Percentiles rank a stretch among this genome's conserved stretches.
These are phyloP conservation scores for Vaccinium corymbosum DNA, from an alignment of 148 eudicot genomes.

Conservation along the genomic window DNA sequence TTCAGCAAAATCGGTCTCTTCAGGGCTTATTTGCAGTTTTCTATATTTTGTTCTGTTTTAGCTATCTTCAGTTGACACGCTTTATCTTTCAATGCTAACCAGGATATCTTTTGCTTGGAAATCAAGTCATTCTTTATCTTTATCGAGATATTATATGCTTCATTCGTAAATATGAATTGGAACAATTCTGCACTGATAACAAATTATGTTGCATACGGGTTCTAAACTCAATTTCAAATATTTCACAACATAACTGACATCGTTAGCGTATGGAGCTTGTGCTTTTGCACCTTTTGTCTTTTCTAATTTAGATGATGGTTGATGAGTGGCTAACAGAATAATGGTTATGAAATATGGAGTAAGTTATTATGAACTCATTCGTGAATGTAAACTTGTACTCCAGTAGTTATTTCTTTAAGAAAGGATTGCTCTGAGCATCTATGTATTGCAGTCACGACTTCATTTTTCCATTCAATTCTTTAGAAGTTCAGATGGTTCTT, in stretches of 20 bases:
- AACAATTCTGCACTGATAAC: background rate
- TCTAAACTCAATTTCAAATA: background rate
- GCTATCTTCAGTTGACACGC: background rate
- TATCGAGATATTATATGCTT: background rate
- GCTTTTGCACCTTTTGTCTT: background rate
- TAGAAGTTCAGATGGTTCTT: background rate
- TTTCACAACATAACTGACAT: background rate
- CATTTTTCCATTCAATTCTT: background rate
- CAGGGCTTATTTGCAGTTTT: background rate
- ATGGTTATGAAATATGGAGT: too few relatives aligned
- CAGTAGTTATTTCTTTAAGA: background rate
- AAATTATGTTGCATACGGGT: background rate
- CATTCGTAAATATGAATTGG: background rate
- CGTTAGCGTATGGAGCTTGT: background rate
- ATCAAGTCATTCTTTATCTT: background rate
- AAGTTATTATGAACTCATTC: background rate
- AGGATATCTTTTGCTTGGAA: background rate
- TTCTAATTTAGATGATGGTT: background rate
- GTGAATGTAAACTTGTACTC: background rate
- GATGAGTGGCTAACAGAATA: background rate
- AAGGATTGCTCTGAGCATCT: too few relatives aligned
- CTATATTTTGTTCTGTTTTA: background rate
- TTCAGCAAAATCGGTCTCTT: background rate
- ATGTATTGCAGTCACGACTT: background rate
- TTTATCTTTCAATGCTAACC: background rate